Percentiles rank a stretch among this genome's conserved stretches.
Evolutionary conservation across 2,329 filamentous ascomycete genomes (phyloP).

Genomic region (Paracamarosporium sp.): DNA sequence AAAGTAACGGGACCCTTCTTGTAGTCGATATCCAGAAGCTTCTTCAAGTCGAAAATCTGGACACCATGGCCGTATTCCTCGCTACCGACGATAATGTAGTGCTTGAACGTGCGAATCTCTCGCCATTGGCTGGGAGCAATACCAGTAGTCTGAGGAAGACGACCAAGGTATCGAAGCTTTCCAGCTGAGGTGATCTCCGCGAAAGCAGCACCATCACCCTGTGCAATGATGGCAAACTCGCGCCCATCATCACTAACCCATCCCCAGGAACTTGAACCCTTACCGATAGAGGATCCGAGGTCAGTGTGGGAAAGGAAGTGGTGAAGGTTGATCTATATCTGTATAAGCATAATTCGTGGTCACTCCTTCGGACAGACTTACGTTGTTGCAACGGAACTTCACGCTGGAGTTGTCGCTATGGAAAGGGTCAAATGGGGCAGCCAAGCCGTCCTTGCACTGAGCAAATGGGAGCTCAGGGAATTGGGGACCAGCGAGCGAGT

Average conservation of each 20-base stretch:
- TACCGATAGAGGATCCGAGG: constrained; percentile 54
- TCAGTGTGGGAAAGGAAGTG: constrained; percentile 63
- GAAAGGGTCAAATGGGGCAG: constrained; percentile 36
- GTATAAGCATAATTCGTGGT: constrained; percentile 26
- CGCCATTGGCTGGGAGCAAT: constrained; percentile 55
- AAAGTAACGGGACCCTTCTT: constrained; percentile 39
- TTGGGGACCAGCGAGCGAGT: constrained; percentile 16
- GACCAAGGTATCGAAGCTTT: constrained; percentile 59
- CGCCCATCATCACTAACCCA: constrained; percentile 60
- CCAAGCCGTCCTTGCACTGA: constrained; percentile 35
- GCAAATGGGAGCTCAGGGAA: constrained; percentile 29
- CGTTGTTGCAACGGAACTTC: constrained; percentile 31
- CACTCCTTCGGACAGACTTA: not conserved
- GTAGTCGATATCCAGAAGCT: constrained; percentile 40
- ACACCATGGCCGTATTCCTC: constrained; percentile 60
- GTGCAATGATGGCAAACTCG: constrained; percentile 62
- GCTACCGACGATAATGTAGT: constrained; percentile 51
- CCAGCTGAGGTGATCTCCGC: constrained; percentile 58
- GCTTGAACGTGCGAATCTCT: constrained; percentile 56
- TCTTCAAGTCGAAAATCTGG: constrained; percentile 65
- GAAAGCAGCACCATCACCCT: constrained; percentile 62
- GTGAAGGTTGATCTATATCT: constrained; percentile 58
- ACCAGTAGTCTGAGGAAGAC: constrained; percentile 54
- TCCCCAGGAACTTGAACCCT: constrained; percentile 57
- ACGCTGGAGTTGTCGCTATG: constrained; percentile 35